Evolutionary conservation across 306 rosid genomes (phyloP).

Genomic region (Astragalus membranaceus): DNA sequence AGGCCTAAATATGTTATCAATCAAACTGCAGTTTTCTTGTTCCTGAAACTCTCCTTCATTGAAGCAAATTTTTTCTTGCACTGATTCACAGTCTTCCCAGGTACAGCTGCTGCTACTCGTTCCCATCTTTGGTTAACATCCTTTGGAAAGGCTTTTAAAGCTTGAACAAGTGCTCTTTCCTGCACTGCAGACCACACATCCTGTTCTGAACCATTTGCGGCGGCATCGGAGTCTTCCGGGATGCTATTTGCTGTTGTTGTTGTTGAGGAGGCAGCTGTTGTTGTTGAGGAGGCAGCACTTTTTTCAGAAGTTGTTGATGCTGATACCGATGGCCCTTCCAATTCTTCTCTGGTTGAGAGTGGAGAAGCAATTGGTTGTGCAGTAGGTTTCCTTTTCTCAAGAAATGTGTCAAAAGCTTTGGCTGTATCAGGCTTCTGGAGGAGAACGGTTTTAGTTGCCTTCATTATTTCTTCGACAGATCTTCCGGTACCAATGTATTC

Average conservation of each 20-base stretch:
- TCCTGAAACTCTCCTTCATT: slow-evolving; percentile 90
- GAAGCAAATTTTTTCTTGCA: slow-evolving; percentile 83
- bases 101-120: slow-evolving; percentile 87
- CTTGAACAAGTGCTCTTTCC: slow-evolving; percentile 92
- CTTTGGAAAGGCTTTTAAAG: slow-evolving; percentile 90
- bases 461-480: slow-evolving; percentile 91
- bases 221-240: slow-evolving; percentile 20
- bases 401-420: slow-evolving; percentile 89
- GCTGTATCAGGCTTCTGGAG: slow-evolving; percentile 93
- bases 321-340: slow-evolving; percentile 34
- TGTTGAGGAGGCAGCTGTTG: slow-evolving; percentile 21
- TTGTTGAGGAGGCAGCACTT: slow-evolving; percentile 19
- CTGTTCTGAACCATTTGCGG: slow-evolving; percentile 59
- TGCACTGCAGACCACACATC: slow-evolving; percentile 87
- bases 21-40: slow-evolving; percentile 62
- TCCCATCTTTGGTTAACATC: slow-evolving; percentile 90
- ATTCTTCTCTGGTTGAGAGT: slow-evolving; percentile 79
- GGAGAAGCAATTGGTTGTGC: slow-evolving; percentile 84
- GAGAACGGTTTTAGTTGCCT: slow-evolving; percentile 92
- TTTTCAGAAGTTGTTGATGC: slow-evolving; percentile 14
- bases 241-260: slow-evolving; percentile 26
- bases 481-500: slow-evolving; percentile 91
- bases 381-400: slow-evolving; percentile 89
- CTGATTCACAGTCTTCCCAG: slow-evolving; percentile 81
- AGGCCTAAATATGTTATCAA: not conserved